These are phyloP conservation scores for Venturia nashicola DNA, from an alignment of 2,329 filamentous ascomycete genomes.

Conservation along the genomic window DNA sequence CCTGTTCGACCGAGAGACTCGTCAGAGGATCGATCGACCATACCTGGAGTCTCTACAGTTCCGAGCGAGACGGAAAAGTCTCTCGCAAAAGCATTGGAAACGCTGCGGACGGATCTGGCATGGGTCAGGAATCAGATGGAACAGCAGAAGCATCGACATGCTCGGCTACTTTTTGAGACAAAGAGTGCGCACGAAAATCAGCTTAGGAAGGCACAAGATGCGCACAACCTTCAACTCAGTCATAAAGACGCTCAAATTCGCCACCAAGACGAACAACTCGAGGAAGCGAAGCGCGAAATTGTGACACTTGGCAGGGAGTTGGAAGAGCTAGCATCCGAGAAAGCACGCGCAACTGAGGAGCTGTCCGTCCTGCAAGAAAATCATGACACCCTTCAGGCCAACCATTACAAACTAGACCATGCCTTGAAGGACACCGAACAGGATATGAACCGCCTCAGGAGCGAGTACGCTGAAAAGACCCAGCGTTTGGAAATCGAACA, in stretches of 20 bases:
- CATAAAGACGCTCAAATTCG: neutral
- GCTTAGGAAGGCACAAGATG: neutral
- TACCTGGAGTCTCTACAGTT: neutral
- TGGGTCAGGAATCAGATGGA: neutral
- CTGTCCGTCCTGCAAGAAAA: neutral
- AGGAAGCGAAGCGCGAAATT: slow-evolving; percentile 2
- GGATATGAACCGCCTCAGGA: neutral
- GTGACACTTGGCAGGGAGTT: neutral
- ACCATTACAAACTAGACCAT: neutral
- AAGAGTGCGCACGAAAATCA: neutral
- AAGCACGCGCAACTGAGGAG: neutral
- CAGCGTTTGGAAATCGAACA: neutral
- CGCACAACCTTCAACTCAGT: neutral
- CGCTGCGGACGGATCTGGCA: neutral
- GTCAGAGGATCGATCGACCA: neutral
- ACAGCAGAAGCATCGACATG: neutral
- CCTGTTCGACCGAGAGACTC: slow-evolving; percentile 2
- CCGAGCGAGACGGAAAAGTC: neutral
- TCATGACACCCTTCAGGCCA: neutral
- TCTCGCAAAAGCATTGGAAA: neutral
- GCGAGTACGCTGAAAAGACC: neutral
- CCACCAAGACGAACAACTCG: neutral
- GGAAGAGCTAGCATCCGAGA: neutral
- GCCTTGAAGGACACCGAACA: neutral
- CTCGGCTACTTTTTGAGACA: neutral